Evolutionary conservation across 257 asterid species (phyloP), one percentile per base, ranked within the genome.

Genomic region (Ophiorrhiza pumila): DNA sequence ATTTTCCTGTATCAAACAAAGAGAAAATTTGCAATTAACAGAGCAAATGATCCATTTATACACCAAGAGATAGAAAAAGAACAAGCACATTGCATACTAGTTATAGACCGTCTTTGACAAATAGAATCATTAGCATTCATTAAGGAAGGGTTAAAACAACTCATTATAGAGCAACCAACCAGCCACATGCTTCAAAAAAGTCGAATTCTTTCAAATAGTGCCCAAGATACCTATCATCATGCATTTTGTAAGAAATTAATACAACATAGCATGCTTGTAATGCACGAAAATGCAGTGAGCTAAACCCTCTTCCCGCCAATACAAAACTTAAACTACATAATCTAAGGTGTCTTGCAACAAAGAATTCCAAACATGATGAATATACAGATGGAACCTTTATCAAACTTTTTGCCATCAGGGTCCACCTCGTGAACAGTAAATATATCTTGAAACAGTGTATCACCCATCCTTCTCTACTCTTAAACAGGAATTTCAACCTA

Each of bases 361-460:
- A 62, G 18, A 23, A 37, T 4, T 62, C 45, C 68, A 41, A 42
- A 71, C n/a, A 46, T 37, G 58, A 58, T 29, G 25, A 46, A 34
- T n/a, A 35, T 14, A 32, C 1, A 43, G 31, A 50, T 29, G 37
- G 68, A 79, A 93, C 96, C 91, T 81, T 75, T 81, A 71, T 91
- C 97, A 56, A 93, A 93, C 69, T 87, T 93, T 72, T 91, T 91
- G 53, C 97, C 98, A 77, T 86, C 97, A 2, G 95, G 97, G 72
- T 93, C 91, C 29, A 90, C 8, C 10, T 75, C 84, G 39, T 83
- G 87, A 20, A 91, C 83, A 9, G 84, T 82, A 78, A 91, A 93
- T 74, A 89, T 93, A 74, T 91, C 97, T 80, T 89, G 90, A 42
- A 93, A 91, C 14, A 89, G 91, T 0, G 96, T 91, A 73, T 87